Conservation (phyloP, 306 rosid genomes). For the Pyrus communis region DNA sequence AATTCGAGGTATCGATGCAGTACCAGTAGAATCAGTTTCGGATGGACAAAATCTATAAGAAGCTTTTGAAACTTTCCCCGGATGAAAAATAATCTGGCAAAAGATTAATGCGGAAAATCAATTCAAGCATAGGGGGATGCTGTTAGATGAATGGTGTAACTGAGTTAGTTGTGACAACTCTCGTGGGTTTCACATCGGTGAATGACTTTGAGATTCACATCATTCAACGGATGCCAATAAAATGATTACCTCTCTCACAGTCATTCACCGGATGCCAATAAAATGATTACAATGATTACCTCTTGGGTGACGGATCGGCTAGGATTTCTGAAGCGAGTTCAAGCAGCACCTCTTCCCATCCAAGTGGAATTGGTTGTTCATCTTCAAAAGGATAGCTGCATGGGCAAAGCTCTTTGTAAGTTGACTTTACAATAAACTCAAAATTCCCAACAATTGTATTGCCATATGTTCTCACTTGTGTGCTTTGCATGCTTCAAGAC, state of each 20-base stretch:
- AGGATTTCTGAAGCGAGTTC: conserved; percentile 73
- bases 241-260: conserved; percentile 33
- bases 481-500: conserved; percentile 87
- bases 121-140: neutral
- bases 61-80: conserved; percentile 76
- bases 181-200: neutral
- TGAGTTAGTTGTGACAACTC: neutral
- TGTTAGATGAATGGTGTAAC: neutral
- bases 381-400: conserved; percentile 81
- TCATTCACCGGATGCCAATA: neutral
- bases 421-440: neutral
- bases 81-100: conserved; percentile 45
- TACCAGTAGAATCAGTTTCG: conserved; percentile 81
- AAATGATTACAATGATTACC: conserved; percentile 23
- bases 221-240: neutral
- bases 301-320: conserved; percentile 57
- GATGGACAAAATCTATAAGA: conserved; percentile 65
- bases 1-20: neutral
- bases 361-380: conserved; percentile 73
- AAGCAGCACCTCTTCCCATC: conserved; percentile 68
- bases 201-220: neutral
- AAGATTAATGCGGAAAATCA: neutral
- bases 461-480: conserved; percentile 49
- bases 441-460: neutral
- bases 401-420: conserved; percentile 15